phyloP scores from a whole-genome alignment of 768 basidiomycete genomes.

The Panaeolus cyanescens region DNA sequence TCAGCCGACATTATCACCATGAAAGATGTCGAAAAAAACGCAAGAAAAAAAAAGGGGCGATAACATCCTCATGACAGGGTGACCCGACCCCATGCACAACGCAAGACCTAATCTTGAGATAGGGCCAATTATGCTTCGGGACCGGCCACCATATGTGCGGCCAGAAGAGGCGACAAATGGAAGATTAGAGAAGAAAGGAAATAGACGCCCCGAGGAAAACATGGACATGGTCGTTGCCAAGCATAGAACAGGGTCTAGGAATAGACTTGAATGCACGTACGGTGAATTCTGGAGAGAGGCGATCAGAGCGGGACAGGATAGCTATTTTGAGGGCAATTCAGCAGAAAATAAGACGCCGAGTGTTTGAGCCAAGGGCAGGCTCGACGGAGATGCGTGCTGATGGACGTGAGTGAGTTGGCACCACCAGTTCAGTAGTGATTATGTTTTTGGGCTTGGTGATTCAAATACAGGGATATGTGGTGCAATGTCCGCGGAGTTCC shows the following conservation, averaged over 20 bases:
- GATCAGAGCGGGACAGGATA: neutral
- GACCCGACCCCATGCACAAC: too few species aligned
- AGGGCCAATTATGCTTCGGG: conserved; percentile 1
- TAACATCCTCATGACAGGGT: neutral
- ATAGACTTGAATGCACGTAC: neutral
- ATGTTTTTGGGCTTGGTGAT: neutral
- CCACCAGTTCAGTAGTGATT: neutral
- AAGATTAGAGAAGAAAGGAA: neutral
- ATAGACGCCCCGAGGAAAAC: conserved; percentile 1
- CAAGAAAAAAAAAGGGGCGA: neutral
- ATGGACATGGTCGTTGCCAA: neutral
- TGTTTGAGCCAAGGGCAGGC: neutral
- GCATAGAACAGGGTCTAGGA: neutral
- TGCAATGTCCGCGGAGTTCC: conserved; percentile 1
- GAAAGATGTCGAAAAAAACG: conserved; percentile 1
- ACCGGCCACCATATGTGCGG: neutral
- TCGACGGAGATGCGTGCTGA: neutral
- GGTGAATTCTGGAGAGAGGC: neutral
- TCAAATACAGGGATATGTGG: neutral
- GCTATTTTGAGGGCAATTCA: neutral
- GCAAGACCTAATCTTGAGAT: neutral
- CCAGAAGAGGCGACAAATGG: neutral
- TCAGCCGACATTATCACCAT: neutral
- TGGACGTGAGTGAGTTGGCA: neutral
- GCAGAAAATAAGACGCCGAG: neutral